Percentiles rank a stretch among this genome's conserved stretches.
Evolutionary conservation across 495 filamentous ascomycete genomes (phyloP).

Genomic region (Neurospora sp.): DNA sequence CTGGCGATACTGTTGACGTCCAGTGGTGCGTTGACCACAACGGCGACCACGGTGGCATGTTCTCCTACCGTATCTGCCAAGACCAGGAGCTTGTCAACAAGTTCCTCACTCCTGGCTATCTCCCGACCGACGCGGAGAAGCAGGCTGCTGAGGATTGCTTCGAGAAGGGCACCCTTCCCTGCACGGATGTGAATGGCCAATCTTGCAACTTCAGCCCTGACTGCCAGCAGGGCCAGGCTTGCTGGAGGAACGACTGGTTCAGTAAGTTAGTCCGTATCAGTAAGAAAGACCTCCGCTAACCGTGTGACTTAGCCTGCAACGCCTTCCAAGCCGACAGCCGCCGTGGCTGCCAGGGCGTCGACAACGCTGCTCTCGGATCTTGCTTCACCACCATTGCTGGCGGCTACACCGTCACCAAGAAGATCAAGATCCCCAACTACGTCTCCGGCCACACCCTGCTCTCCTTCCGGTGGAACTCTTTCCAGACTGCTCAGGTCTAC

Average conservation of each 20-base stretch:
- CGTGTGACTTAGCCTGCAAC: slow-evolving; percentile 29
- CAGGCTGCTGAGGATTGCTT: slow-evolving; percentile 47
- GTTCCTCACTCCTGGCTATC: slow-evolving; percentile 39
- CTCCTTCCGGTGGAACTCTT: slow-evolving; percentile 46
- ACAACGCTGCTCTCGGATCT: slow-evolving; percentile 31
- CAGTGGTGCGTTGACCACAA: slow-evolving; percentile 50
- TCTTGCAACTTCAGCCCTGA: slow-evolving; percentile 42
- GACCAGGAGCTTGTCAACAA: slow-evolving; percentile 42
- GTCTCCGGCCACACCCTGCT: slow-evolving; percentile 40
- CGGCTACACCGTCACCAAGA: slow-evolving; percentile 46
- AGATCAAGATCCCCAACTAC: slow-evolving; percentile 40
- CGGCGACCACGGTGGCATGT: slow-evolving; percentile 52
- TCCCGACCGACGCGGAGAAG: slow-evolving; percentile 44
- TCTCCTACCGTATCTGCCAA: slow-evolving; percentile 45
- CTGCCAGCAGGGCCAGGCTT: slow-evolving; percentile 34
- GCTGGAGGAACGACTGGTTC: slow-evolving; percentile 48
- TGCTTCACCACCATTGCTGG: slow-evolving; percentile 44
- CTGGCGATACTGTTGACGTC: slow-evolving; percentile 38
- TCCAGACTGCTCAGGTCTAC: slow-evolving; percentile 47
- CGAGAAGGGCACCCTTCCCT: slow-evolving; percentile 35
- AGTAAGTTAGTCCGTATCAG: slow-evolving; percentile 6
- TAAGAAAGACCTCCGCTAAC: neutral
- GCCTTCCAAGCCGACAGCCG: slow-evolving; percentile 23
- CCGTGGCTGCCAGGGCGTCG: slow-evolving; percentile 40
- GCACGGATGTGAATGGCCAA: slow-evolving; percentile 44